Percentiles rank a stretch among this genome's conserved stretches.
Evolutionary conservation across 2,329 filamentous ascomycete species (phyloP).

Genomic region (Colletotrichum salicis): DNA sequence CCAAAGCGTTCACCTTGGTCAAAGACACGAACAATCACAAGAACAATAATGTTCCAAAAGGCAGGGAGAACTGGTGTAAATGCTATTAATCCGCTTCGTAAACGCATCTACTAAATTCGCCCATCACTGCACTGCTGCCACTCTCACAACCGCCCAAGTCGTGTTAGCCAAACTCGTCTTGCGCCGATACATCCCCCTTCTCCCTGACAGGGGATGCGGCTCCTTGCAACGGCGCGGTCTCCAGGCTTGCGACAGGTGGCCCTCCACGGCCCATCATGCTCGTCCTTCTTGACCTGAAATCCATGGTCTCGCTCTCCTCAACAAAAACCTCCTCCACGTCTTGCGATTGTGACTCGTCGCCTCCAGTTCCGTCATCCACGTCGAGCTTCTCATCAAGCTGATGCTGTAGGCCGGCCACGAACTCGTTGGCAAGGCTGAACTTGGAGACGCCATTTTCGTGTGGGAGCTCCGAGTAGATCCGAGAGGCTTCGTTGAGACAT

Average conservation of each 20-base stretch:
- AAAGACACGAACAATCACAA: not conserved
- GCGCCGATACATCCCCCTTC: conserved; percentile 29
- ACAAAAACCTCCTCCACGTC: conserved; percentile 54
- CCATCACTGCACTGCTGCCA: not conserved
- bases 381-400: conserved; percentile 60
- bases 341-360: conserved; percentile 41
- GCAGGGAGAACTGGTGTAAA: conserved; percentile 1
- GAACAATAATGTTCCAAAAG: not conserved
- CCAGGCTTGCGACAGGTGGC: conserved; percentile 53
- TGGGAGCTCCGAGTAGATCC: conserved; percentile 62
- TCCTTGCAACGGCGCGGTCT: conserved; percentile 60
- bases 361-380: conserved; percentile 38
- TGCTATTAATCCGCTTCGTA: conserved; percentile 32
- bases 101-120: conserved; percentile 14
- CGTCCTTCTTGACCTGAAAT: conserved; percentile 62
- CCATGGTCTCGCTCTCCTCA: conserved; percentile 66
- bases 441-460: conserved; percentile 62
- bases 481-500: conserved; percentile 76
- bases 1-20: not conserved
- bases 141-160: not conserved
- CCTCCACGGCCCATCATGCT: conserved; percentile 62
- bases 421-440: conserved; percentile 62
- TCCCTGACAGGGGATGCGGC: conserved; percentile 22
- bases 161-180: conserved; percentile 37
- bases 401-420: conserved; percentile 63